These are phyloP conservation scores for Passalora sequoiae DNA, from an alignment of 2,329 filamentous ascomycete genomes.

Conservation along the genomic window DNA sequence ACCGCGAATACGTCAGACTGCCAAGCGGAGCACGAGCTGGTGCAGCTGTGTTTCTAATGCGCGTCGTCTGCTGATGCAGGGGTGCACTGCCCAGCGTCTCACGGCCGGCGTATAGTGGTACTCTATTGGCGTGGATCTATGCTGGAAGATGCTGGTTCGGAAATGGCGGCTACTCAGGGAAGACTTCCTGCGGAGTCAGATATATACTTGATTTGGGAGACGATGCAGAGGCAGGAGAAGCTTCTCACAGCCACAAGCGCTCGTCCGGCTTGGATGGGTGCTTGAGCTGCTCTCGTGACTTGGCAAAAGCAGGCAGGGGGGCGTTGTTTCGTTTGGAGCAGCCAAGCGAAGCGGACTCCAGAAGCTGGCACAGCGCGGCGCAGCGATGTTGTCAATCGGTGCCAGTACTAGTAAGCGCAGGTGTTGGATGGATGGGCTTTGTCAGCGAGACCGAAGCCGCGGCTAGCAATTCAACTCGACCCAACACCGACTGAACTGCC, in stretches of 20 bases:
- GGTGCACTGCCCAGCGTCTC: too few species aligned
- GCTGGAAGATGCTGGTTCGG: background rate
- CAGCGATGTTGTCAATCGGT: background rate
- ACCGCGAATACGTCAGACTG: conserved; percentile 1
- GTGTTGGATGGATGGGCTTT: too few species aligned
- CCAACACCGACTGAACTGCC: too few species aligned
- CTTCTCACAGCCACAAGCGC: conserved; percentile 1
- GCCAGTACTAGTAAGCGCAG: too few species aligned
- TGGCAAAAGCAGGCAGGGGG: background rate
- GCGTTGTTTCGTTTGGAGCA: background rate
- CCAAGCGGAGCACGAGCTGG: background rate
- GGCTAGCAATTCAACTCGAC: too few species aligned
- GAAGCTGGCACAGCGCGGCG: background rate
- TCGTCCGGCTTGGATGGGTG: background rate
- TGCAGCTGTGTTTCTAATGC: background rate
- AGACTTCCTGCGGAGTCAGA: background rate
- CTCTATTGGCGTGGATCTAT: background rate
- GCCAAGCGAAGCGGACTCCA: background rate
- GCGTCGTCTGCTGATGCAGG: background rate
- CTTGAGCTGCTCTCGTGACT: too few species aligned
- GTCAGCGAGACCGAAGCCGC: too few species aligned
- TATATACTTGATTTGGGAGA: background rate
- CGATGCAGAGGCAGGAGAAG: background rate
- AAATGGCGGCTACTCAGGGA: background rate
- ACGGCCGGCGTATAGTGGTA: background rate